Evolutionary conservation across 2,329 filamentous ascomycete species (phyloP), one percentile per base, ranked within the genome.

Genomic region (Cordyceps fumosorosea): DNA sequence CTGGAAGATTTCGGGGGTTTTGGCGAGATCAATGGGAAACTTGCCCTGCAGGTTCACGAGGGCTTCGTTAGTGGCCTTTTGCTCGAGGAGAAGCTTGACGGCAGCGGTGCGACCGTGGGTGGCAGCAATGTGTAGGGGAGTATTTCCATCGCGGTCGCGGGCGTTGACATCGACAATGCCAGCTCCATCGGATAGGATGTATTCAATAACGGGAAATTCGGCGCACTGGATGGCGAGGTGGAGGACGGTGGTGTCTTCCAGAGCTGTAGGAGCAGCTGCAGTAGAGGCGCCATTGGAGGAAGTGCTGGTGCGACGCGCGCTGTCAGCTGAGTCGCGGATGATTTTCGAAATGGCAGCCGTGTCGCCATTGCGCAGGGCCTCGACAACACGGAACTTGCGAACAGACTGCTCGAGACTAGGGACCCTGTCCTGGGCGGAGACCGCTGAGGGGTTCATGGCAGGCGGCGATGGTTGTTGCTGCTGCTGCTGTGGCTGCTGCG

Each of bases 181-280:
- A 16, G 79, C 81, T 34, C 89, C 85, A 65, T 91, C 84, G 1
- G 91, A 93, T 50, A 99, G 78, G n/a, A 98, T 89, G 70, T 93
- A 97, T 73, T 99, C 93, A 60, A 99, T 89, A 32, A 99, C 92
- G 22, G 91, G 88, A 55, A 89, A 84, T 73, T 98, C 95, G 56
- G 95, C 93, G 75, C 93, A 98, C 76, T 99, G 95, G 51, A 98
- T 91, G 29, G 95, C 93, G 47, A 99, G 81, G 74, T 99, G 93
- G 44, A 99, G 81, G 48, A 98, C 89, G 2, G 91, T 95, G 0
- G 93, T 97, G 61, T 96, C 93, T 63, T 93, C 89, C 32, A 92
- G 73, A 62, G 80, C 69, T 66, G 73, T 74, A 66, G 74, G 73
- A 62, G 80, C 70, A 66, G 73, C 75, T 67, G 74, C 69, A 64